Conservation (phyloP, 768 basidiomycete genomes). For the Auricularia sp. region DNA sequence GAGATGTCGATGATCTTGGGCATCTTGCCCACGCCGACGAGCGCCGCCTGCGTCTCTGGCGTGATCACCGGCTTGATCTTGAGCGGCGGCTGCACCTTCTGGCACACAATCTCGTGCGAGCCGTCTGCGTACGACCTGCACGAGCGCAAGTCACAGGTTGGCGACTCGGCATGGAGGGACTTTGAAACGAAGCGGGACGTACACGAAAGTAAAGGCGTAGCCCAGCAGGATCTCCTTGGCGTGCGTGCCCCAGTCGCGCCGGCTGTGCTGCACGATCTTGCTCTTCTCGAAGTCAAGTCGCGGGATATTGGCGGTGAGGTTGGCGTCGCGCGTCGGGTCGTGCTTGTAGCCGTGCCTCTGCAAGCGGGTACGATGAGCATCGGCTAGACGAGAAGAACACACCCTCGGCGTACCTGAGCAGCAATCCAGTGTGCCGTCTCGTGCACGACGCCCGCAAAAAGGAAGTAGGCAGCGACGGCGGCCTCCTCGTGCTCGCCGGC, state of each 20-base stretch:
- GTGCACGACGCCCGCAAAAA: background rate
- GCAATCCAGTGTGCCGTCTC: conserved; percentile 1
- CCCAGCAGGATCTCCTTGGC: conserved; percentile 1
- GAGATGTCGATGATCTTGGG: background rate
- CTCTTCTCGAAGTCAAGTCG: background rate
- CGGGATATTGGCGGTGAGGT: background rate
- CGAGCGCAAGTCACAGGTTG: background rate
- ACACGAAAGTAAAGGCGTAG: background rate
- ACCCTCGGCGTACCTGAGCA: background rate
- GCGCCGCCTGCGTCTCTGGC: background rate
- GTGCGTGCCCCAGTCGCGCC: conserved; percentile 1
- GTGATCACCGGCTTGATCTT: background rate
- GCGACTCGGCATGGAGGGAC: background rate
- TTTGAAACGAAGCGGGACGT: background rate
- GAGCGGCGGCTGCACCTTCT: background rate
- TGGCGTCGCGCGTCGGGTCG: background rate
- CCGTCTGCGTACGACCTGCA: background rate
- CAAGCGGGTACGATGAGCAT: background rate
- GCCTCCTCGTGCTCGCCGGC: background rate
- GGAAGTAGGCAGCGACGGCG: background rate
- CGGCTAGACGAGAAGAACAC: background rate
- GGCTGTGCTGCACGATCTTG: background rate
- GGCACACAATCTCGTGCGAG: background rate
- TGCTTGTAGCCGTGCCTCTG: conserved; percentile 1
- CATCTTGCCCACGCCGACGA: background rate